Percentiles rank a stretch among this genome's conserved stretches.
Conservation (phyloP, 2,329 filamentous ascomycete genomes). For the Aspergillus pseudotamarii region DNA sequence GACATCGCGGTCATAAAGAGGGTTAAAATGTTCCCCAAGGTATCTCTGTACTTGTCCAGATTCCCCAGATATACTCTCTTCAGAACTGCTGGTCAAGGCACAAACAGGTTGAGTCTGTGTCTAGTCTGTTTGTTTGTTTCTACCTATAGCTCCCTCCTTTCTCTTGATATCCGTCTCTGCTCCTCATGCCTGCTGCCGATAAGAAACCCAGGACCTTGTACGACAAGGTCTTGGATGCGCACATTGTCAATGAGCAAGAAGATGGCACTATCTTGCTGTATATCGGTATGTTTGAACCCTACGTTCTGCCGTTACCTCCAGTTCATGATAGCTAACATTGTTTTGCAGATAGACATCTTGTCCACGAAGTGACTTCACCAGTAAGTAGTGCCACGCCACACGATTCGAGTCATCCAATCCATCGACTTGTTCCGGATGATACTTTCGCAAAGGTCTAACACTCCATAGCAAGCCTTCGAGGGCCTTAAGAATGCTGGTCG, state of each 20-base stretch:
- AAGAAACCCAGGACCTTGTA: conserved; percentile 81
- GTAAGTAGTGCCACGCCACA: conserved; percentile 54
- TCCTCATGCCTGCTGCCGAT: conserved; percentile 74
- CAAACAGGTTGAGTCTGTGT: conserved; percentile 8
- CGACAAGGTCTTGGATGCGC: conserved; percentile 94
- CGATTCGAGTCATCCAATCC: not conserved
- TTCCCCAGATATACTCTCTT: conserved; percentile 15
- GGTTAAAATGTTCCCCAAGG: conserved; percentile 28
- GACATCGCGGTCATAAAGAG: conserved; percentile 35
- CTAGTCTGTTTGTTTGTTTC: conserved; percentile 4
- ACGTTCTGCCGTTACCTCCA: not conserved
- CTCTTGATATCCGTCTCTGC: conserved; percentile 12
- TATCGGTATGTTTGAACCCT: conserved; percentile 66
- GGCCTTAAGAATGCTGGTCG: conserved; percentile 87
- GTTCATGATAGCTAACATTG: conserved; percentile 24
- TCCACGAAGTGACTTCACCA: conserved; percentile 97
- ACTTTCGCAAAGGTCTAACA: not conserved
- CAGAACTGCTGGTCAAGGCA: not conserved
- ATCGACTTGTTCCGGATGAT: not conserved
- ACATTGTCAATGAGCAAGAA: conserved; percentile 92
- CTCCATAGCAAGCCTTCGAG: conserved; percentile 86
- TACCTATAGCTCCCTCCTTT: conserved; percentile 1
- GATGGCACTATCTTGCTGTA: conserved; percentile 93
- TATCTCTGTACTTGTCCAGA: conserved; percentile 8
- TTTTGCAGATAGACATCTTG: conserved; percentile 79